Evolutionary conservation across 139 green algal genomes (phyloP).

Genomic region (Micractinium sp.): DNA sequence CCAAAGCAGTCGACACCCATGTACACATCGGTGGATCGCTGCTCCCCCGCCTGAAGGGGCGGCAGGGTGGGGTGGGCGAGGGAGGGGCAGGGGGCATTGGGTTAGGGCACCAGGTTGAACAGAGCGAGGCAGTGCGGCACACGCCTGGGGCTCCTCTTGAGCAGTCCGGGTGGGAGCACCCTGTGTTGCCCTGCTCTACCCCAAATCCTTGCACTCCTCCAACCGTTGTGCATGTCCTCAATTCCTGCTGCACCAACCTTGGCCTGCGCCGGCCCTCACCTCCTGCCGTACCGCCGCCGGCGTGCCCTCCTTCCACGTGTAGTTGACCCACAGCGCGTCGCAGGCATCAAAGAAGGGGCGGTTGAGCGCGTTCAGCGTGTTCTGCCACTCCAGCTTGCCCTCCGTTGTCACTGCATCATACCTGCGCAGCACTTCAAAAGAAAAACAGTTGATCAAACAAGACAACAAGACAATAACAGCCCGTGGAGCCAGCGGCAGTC

Average conservation of each 20-base stretch:
- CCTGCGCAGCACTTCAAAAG: conserved; percentile 54
- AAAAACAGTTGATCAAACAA: no score
- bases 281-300: neutral
- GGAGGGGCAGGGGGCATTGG: no score
- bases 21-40: conserved; percentile 68
- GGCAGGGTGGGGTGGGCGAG: neutral
- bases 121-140: no score
- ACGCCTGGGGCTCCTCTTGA: no score
- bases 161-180: no score
- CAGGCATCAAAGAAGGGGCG: conserved; percentile 74
- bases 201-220: neutral
- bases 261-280: neutral
- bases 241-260: neutral
- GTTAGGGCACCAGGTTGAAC: no score
- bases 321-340: conserved; percentile 86
- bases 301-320: conserved; percentile 64
- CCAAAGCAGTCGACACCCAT: conserved; percentile 86
- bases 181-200: no score
- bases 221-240: neutral
- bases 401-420: conserved; percentile 87
- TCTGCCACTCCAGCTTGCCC: conserved; percentile 83
- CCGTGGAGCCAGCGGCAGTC: no score
- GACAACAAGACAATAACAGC: no score
- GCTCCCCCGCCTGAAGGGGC: conserved; percentile 30
- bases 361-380: conserved; percentile 76